Percentiles rank a stretch among this genome's conserved stretches.
These are phyloP conservation scores for Pythium rishiriense DNA, from an alignment of 352 stramenopile genomes.

Conservation along the genomic window DNA sequence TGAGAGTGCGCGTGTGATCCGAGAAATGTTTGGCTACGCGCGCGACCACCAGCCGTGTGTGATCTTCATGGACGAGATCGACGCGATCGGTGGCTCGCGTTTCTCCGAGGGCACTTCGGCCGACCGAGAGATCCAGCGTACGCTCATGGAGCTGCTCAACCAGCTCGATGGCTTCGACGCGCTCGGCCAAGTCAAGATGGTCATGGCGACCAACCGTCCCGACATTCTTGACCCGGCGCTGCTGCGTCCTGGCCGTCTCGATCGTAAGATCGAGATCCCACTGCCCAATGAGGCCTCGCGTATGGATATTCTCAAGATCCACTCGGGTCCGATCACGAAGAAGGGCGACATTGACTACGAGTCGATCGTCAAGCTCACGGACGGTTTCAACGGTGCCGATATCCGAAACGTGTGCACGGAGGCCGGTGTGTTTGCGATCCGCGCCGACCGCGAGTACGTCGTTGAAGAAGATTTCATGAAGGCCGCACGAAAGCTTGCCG, in stretches of 20 bases:
- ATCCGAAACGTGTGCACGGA: conserved; percentile 99
- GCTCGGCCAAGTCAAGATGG: conserved; percentile 98
- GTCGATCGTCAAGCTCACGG: conserved; percentile 98
- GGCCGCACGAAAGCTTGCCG: conserved; percentile 97
- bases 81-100: conserved; percentile 98
- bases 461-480: conserved; percentile 99
- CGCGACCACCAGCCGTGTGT: conserved; percentile 98
- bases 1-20: conserved; percentile 98
- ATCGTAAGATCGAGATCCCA: conserved; percentile 99
- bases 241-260: conserved; percentile 96
- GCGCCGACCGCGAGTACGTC: conserved; percentile 98
- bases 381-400: conserved; percentile 99
- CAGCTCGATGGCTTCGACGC: conserved; percentile 99
- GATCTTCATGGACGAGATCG: conserved; percentile 99
- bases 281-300: conserved; percentile 97
- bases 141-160: conserved; percentile 99
- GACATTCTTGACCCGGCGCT: conserved; percentile 99
- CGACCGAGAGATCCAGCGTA: conserved; percentile 99
- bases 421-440: conserved; percentile 98
- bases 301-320: conserved; percentile 99
- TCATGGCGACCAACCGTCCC: conserved; percentile 99
- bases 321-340: conserved; percentile 97
- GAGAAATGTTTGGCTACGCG: conserved; percentile 99
- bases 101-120: conserved; percentile 97
- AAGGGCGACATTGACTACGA: conserved; percentile 99